Base-by-base conservation (phyloP, 352 stramenopile genomes). In the Sclerospora graminicola region DNA sequence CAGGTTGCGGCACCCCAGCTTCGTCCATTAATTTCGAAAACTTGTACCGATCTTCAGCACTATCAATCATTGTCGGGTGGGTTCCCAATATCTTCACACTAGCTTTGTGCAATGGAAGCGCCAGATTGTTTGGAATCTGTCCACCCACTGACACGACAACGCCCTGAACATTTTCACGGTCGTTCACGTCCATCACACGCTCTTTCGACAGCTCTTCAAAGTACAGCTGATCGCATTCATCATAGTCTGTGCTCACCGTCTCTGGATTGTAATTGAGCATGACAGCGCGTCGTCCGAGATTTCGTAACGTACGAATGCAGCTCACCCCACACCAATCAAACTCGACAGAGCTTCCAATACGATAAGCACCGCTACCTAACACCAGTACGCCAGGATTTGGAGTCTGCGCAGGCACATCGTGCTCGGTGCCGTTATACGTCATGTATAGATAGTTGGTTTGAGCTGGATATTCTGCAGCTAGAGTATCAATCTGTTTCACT, bases 231-330 rank as follows among this genome's bases (percentile, higher is more conserved):
- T 98, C 89, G 62, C 92, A 97, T 65, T 98, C 94, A 57, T 98
- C 93, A 52, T 98, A 98, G 69, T 98, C 94, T 23, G 94, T 98
- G 27, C 84, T 97, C 23, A 98, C 94, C 30, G 94, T 98, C 62
- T 98, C 93, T 16, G 93, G 94, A 73, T 98, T 98, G 76, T 98
- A 97, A 71, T 98, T 98, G 13, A 98, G 73, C 82, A 94, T 83
- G 10, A 89, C 75, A 27, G 77, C 64, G 19, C 73, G 73, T 46
- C 72, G 53, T 27, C 92, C 92, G 36, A 96, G 70, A 55, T 93
- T 71, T 40, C 88, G 75, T 23, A 98, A 74, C 24, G 90, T 83
- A 36, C 93, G 82, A 44, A 98, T 97, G 51, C 85, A 90, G 60
- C 75, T 95, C 40, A 98, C 92, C 51, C 82, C 94, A 56, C 93